These are phyloP conservation scores for Lachancea sp. DNA, from an alignment of 805 yeast species.

Conservation along the genomic window DNA sequence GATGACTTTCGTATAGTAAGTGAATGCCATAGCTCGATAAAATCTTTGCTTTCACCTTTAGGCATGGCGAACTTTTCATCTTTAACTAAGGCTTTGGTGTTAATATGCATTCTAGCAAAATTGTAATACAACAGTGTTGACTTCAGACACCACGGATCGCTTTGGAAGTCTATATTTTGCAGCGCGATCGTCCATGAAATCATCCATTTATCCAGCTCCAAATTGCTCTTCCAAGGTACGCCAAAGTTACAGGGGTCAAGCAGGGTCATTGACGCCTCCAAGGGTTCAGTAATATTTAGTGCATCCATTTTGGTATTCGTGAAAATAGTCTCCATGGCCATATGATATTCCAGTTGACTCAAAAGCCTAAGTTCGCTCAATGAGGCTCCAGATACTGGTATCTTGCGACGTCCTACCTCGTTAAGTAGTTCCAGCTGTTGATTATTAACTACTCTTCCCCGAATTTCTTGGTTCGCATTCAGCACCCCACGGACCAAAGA, in stretches of 20 bases:
- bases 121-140: conserved; percentile 64
- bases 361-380: conserved; percentile 51
- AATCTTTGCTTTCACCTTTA: conserved; percentile 1
- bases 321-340: conserved; percentile 53
- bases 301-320: conserved; percentile 32
- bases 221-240: conserved; percentile 57
- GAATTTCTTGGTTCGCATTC: conserved; percentile 11
- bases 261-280: conserved; percentile 34
- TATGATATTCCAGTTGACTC: conserved; percentile 65
- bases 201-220: conserved; percentile 73
- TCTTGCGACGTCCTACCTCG: conserved; percentile 18
- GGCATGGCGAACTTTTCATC: conserved; percentile 11
- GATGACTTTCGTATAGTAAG: conserved; percentile 1
- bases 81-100: conserved; percentile 30
- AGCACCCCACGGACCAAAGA: conserved; percentile 13
- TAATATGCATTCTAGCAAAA: conserved; percentile 70
- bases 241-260: conserved; percentile 58
- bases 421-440: conserved; percentile 21
- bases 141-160: conserved; percentile 59
- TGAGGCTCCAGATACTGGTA: conserved; percentile 13
- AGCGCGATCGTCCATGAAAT: conserved; percentile 69
- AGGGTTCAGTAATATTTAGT: conserved; percentile 1
- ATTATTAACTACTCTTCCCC: conserved; percentile 12
- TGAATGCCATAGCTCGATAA: conserved; percentile 9
- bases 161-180: conserved; percentile 45